Percentiles rank a stretch among this genome's conserved stretches.
These are phyloP conservation scores for Macadamia integrifolia DNA, from an alignment of 164 flowering plant species.

Conservation along the genomic window DNA sequence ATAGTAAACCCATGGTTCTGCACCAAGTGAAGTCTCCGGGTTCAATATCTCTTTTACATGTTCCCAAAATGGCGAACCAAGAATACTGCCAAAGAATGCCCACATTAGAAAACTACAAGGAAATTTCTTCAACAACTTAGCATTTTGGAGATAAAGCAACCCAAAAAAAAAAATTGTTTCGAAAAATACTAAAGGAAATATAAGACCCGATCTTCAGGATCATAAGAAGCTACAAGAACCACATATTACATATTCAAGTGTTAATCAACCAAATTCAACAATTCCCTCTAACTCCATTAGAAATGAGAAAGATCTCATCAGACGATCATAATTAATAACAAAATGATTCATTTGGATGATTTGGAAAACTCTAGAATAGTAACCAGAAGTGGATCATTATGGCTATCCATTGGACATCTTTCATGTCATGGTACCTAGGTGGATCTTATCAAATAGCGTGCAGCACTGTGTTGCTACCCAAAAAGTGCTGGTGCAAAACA, in stretches of 20 bases:
- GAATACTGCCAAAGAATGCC: conserved; percentile 47
- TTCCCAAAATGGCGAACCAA: conserved; percentile 78
- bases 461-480: background rate
- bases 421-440: background rate
- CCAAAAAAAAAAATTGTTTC: background rate
- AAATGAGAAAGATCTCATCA: background rate
- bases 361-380: background rate
- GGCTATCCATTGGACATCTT: background rate
- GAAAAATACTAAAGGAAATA: background rate
- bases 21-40: conserved; percentile 78
- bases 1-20: conserved; percentile 90
- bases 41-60: conserved; percentile 74
- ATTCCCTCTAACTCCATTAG: background rate
- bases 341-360: background rate
- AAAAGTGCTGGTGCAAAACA: too few species aligned
- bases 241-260: background rate
- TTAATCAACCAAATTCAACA: background rate
- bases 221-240: background rate
- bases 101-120: conserved; percentile 15
- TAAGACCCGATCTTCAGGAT: background rate
- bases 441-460: background rate
- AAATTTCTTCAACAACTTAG: background rate
- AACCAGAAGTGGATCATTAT: background rate
- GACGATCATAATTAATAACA: background rate
- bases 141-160: background rate